Base-by-base conservation (phyloP, 352 stramenopile species). In the Pythium phragmitis region DNA sequence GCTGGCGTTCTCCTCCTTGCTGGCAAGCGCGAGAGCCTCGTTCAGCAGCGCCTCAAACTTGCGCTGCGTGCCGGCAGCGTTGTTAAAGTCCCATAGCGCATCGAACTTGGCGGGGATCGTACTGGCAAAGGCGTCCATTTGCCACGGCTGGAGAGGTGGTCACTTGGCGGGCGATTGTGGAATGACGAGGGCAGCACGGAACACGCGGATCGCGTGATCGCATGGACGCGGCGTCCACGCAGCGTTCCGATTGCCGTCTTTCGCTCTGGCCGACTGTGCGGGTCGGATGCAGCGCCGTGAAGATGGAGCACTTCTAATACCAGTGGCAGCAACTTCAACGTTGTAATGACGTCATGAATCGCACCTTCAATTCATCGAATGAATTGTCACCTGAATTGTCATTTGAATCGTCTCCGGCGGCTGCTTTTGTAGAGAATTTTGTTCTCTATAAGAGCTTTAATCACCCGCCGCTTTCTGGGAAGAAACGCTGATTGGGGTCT, bases 31-130 rank as follows among this genome's bases (percentile, higher is more conserved):
- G 23, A 59, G 53, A 36, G 54, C 48, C 34, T 56, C 39, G 37
- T 57, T 17, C 33, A 60, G 52, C 2, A 68, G 53, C 46, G 33
- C 46, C 3, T 39, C 36, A 28, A 68, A 68, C 26, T 51, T 56
- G 36, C 13, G 19, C 19, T 68, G 43, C 39, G 61, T 68, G 34
- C 57, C 52, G 2, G 52, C 47, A 16, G 26, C 11, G 2, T 52
- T 53, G 26, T 39, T 16, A 51, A 63, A 68, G 46, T 68, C 34
- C 61, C 62, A 69, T 0, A 60, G 53, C 37, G 12, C 23, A 17
- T 63, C 54, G 41, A 69, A 46, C 7, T 52, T 12, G 9, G 16
- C 36, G 16, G 48, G 54, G 9, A 64, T 30, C 11, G 37, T 37
- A 16, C 9, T 16, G 4, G 41, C 60, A 23, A 67, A 67, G 7